Evolutionary conservation across 352 stramenopile species (phyloP), one percentile per base, ranked within the genome.

Genomic region (Lagenidium sp.): DNA sequence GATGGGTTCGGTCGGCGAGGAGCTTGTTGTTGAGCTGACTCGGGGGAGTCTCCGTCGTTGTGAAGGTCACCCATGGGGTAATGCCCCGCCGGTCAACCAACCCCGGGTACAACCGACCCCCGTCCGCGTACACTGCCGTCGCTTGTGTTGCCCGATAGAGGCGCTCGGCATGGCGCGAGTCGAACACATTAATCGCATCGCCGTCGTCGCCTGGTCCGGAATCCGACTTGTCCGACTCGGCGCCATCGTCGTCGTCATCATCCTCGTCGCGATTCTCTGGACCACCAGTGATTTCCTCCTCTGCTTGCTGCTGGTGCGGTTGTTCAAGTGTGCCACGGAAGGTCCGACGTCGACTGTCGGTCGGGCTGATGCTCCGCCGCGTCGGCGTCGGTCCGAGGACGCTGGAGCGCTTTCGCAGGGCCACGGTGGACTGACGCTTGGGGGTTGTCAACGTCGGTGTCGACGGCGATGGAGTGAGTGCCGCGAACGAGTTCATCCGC

Each of bases 51-150:
- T 78, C 59, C 0, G 47, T 50, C 3, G 65, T 75, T 13, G 66
- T 68, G 41, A 88, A 85, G 11, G 71, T 75, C 37, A 84, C 68
- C 15, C 74, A 67, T 6, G 68, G 70, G 4, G 76, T 88, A 22
- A 88, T 81, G 12, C 70, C 76, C 0, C 61, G 70, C 12, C 61
- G 60, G 21, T 88, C 69, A 11, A 88, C 57, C 1, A 45, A 23
- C 0, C 72, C 72, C 37, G 54, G 59, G 25, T 61, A 82, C 28
- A 65, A 36, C 20, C 71, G 53, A 0, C 57, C 61, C 3, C 66
- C 65, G 24, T 88, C 72, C 20, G 72, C 49, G 47, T 82, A 77
- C 16, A 48, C 55, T 7, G 44, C 47, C 0, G 51, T 24, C 1
- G 44, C 52, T 25, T 67, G 25, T 6, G 44, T 60, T 30, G 66